Conservation (phyloP, 2,329 filamentous ascomycete species). For the Purpureocillium takamizusanense region DNA sequence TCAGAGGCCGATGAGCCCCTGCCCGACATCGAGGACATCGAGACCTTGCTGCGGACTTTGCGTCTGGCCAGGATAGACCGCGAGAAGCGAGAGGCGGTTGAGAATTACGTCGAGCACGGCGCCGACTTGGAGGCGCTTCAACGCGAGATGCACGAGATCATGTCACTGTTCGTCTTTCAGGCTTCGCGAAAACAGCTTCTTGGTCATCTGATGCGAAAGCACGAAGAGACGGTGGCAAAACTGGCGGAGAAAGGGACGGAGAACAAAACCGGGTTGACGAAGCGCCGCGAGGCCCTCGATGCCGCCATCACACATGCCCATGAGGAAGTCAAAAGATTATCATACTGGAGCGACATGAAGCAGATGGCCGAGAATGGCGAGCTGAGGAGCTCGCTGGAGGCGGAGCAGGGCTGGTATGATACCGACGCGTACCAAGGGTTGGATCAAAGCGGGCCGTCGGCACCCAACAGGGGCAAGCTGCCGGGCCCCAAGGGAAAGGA, state of each 20-base stretch:
- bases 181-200: slow-evolving; percentile 73
- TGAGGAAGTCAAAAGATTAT: slow-evolving; percentile 68
- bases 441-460: slow-evolving; percentile 41
- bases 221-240: slow-evolving; percentile 30
- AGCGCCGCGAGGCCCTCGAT: slow-evolving; percentile 58
- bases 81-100: slow-evolving; percentile 79
- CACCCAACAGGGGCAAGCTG: slow-evolving; percentile 18
- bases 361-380: slow-evolving; percentile 51
- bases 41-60: slow-evolving; percentile 59
- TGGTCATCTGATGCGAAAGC: slow-evolving; percentile 54
- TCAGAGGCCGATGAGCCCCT: slow-evolving; percentile 47
- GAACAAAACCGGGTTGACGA: slow-evolving; percentile 18
- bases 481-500: not conserved
- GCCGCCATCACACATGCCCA: slow-evolving; percentile 69
- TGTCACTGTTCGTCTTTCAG: slow-evolving; percentile 84
- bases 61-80: slow-evolving; percentile 71
- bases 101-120: slow-evolving; percentile 71
- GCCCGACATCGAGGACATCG: slow-evolving; percentile 51
- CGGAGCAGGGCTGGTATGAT: slow-evolving; percentile 23
- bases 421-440: slow-evolving; percentile 38
- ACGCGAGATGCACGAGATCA: slow-evolving; percentile 72
- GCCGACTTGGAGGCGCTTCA: slow-evolving; percentile 70
- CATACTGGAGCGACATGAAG: slow-evolving; percentile 83
- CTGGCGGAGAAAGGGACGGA: slow-evolving; percentile 29
- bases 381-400: slow-evolving; percentile 32